Conservation (phyloP, 1,284 basidiomycete species). For the Ceratobasidium sp. region DNA sequence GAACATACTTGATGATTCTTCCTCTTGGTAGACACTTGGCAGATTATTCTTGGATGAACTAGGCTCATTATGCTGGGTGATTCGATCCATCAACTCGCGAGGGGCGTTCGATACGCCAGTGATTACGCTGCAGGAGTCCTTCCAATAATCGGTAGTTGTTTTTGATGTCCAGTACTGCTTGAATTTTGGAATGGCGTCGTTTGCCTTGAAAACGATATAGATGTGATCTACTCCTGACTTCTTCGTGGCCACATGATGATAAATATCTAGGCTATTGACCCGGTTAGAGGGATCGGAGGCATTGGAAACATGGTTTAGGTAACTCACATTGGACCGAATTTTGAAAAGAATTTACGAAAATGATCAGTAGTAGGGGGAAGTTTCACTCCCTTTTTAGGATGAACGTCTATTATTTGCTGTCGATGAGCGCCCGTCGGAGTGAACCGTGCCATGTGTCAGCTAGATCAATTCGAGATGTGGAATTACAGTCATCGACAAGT, state of each 20-base stretch:
- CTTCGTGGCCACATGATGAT: too few species aligned
- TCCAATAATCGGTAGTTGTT: conserved; percentile 12
- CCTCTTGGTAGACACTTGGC: background rate
- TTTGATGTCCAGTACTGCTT: conserved; percentile 25
- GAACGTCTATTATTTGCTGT: background rate
- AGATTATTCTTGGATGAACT: conserved; percentile 4
- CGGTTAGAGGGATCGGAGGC: too few species aligned
- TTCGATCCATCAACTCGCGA: conserved; percentile 3
- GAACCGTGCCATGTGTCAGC: too few species aligned
- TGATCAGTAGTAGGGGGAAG: background rate
- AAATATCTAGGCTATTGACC: too few species aligned
- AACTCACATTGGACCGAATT: conserved; percentile 24
- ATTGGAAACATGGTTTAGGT: too few species aligned
- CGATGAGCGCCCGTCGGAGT: too few species aligned
- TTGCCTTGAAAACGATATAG: conserved; percentile 25
- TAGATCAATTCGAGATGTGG: too few species aligned
- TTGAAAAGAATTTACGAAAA: conserved; percentile 27
- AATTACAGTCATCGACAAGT: too few species aligned
- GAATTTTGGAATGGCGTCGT: conserved; percentile 15
- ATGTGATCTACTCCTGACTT: background rate
- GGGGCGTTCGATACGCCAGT: conserved; percentile 4
- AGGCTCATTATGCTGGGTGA: background rate
- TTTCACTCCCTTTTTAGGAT: background rate
- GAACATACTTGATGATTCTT: conserved; percentile 9
- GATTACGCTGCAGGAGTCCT: conserved; percentile 10